Evolutionary conservation across 495 filamentous ascomycete species (phyloP).

Genomic region (Penicillium psychrofluorescens): DNA sequence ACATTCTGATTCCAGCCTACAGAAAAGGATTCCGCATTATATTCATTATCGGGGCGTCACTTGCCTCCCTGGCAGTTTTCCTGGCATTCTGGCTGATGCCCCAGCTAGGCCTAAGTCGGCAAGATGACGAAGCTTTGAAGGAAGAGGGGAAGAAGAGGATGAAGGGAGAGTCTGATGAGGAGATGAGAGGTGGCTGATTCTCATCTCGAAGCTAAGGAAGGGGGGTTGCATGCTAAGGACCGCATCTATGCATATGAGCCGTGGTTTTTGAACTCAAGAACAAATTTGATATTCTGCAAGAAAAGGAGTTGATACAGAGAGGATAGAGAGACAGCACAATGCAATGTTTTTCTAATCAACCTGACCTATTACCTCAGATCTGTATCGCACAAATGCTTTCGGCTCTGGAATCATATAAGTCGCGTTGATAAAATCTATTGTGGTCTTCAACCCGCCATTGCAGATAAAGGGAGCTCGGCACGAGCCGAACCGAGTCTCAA

Average conservation of each 20-base stretch:
- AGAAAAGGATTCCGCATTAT: constrained; percentile 43
- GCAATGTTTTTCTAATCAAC: too few species aligned
- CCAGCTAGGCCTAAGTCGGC: constrained; percentile 33
- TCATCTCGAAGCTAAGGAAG: not conserved
- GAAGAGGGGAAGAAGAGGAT: constrained; percentile 32
- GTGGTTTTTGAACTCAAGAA: too few species aligned
- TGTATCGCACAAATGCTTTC: too few species aligned
- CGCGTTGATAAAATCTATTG: constrained; percentile 14
- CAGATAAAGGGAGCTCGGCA: too few species aligned
- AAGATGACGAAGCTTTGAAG: constrained; percentile 42
- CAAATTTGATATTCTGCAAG: too few species aligned
- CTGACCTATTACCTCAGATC: too few species aligned
- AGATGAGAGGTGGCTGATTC: not conserved
- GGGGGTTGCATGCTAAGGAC: too few species aligned
- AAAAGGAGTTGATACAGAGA: too few species aligned
- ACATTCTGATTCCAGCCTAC: constrained; percentile 38
- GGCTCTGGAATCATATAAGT: not conserved
- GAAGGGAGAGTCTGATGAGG: constrained; percentile 9
- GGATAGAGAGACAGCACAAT: too few species aligned
- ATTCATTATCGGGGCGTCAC: constrained; percentile 38
- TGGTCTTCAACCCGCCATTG: constrained; percentile 8
- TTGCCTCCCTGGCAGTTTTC: constrained; percentile 39
- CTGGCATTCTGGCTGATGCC: constrained; percentile 40
- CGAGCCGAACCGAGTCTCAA: too few species aligned
- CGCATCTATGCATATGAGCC: too few species aligned